Percentiles rank a stretch among this genome's conserved stretches.
Evolutionary conservation across 139 green algal genomes (phyloP).

Genomic region (Volvox africanus): DNA sequence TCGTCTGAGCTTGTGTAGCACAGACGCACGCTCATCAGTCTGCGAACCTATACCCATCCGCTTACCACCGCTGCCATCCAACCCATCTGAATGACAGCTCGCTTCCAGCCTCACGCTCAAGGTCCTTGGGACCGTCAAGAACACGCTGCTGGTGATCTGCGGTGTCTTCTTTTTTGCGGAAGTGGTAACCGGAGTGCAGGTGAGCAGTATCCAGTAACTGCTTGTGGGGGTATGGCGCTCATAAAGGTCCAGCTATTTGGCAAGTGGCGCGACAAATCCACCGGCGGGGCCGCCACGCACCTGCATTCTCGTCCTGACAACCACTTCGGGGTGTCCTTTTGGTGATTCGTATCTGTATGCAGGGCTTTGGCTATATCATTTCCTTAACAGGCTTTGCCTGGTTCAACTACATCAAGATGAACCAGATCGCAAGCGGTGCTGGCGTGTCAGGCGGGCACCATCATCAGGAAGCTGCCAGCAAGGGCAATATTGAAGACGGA

Average conservation of each 20-base stretch:
- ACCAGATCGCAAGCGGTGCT: conserved; percentile 53
- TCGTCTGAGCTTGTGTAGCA: too few relatives aligned
- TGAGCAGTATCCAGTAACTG: not conserved
- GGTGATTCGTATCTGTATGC: not conserved
- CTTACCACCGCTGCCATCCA: too few relatives aligned
- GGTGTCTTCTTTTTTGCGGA: conserved; percentile 79
- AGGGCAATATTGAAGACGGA: not conserved
- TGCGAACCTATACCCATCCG: too few relatives aligned
- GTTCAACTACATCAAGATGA: conserved; percentile 86
- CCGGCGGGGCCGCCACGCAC: too few relatives aligned
- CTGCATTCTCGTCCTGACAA: too few relatives aligned
- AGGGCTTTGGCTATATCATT: conserved; percentile 73
- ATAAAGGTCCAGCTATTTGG: too few relatives aligned
- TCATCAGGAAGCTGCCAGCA: not conserved
- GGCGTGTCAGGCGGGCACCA: not conserved
- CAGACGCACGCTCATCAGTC: too few relatives aligned
- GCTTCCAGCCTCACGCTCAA: conserved; percentile 48
- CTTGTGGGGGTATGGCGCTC: too few relatives aligned
- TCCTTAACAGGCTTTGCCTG: conserved; percentile 76
- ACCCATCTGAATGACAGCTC: not conserved
- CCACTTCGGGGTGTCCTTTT: too few relatives aligned
- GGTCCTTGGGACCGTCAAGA: conserved; percentile 90
- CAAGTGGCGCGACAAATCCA: too few relatives aligned
- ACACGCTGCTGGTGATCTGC: conserved; percentile 84
- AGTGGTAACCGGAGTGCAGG: conserved; percentile 73